Conservation (phyloP, 352 stramenopile species). For the Phytophthora vignae region DNA sequence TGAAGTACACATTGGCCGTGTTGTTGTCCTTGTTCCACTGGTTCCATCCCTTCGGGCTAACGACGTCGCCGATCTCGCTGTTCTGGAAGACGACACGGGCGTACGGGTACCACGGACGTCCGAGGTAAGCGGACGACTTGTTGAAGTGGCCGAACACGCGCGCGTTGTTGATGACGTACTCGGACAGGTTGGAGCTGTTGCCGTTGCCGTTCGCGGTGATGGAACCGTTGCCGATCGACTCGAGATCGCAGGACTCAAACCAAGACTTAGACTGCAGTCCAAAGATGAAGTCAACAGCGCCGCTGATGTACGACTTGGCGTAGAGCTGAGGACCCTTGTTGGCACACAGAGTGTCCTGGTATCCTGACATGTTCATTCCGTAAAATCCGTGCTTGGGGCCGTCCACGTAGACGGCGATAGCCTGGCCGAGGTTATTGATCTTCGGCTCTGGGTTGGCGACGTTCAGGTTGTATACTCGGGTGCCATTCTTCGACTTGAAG, state of each 20-base stretch:
- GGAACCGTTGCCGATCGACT: constrained; percentile 14
- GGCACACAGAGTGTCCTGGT: constrained; percentile 22
- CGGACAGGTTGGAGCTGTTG: constrained; percentile 16
- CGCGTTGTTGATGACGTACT: constrained; percentile 20
- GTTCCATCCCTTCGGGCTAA: constrained; percentile 13
- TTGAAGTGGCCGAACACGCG: constrained; percentile 9
- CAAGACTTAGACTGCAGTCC: constrained; percentile 2
- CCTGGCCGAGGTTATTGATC: constrained; percentile 15
- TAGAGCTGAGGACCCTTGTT: constrained; percentile 15
- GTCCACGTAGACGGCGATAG: constrained; percentile 12
- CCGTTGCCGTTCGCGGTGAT: constrained; percentile 15
- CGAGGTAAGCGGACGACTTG: constrained; percentile 7
- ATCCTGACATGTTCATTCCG: constrained; percentile 14
- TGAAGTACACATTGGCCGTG: constrained; percentile 23
- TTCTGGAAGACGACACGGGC: constrained; percentile 23
- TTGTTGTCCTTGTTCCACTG: constrained; percentile 13
- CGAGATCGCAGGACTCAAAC: constrained; percentile 21
- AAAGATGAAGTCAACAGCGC: constrained; percentile 20
- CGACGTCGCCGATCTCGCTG: constrained; percentile 12
- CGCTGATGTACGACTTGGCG: constrained; percentile 11
- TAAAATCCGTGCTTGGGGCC: constrained; percentile 15
- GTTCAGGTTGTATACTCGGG: constrained; percentile 32
- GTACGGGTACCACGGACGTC: constrained; percentile 13
- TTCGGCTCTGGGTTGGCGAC: constrained; percentile 16
- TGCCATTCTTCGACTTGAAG: constrained; percentile 18